Evolutionary conservation across 495 filamentous ascomycete genomes (phyloP).

Genomic region (Apodospora peruviana): DNA sequence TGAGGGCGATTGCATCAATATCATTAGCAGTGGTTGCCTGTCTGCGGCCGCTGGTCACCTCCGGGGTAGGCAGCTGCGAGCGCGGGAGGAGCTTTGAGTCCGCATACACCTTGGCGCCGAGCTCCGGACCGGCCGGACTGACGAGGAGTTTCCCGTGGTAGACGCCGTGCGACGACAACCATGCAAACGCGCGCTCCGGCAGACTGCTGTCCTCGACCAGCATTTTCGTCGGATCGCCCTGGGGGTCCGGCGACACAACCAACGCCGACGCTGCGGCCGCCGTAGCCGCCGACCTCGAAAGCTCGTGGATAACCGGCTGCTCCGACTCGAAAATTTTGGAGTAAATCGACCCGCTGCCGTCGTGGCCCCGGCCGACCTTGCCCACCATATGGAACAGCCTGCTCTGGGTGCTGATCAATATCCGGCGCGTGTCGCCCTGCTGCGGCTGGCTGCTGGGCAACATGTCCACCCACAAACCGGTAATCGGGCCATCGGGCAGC

Average conservation of each 20-base stretch:
- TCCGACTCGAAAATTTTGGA: constrained; percentile 83
- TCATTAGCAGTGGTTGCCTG: constrained; percentile 61
- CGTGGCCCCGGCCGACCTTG: constrained; percentile 66
- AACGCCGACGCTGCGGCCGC: constrained; percentile 59
- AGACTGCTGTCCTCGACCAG: constrained; percentile 25
- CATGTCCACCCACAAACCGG: constrained; percentile 74
- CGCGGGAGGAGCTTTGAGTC: constrained; percentile 71
- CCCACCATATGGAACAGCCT: constrained; percentile 75
- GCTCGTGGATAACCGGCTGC: constrained; percentile 66
- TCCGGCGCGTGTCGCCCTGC: constrained; percentile 70
- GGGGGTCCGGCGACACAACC: constrained; percentile 67
- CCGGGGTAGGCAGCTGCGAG: constrained; percentile 61
- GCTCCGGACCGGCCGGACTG: constrained; percentile 40
- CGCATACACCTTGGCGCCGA: constrained; percentile 61
- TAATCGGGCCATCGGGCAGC: constrained; percentile 68
- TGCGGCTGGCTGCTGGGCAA: constrained; percentile 55
- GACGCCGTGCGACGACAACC: constrained; percentile 84
- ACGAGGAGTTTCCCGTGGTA: constrained; percentile 72
- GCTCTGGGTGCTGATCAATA: constrained; percentile 71
- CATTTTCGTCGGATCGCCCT: constrained; percentile 42
- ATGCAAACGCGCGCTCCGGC: constrained; percentile 74
- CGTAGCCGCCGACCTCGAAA: constrained; percentile 45
- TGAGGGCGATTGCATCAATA: constrained; percentile 75
- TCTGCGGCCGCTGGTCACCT: constrained; percentile 59
- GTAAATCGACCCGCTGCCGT: constrained; percentile 78